Base-by-base conservation (phyloP, 352 stramenopile genomes). In the Globisporangium paroecandrum region DNA sequence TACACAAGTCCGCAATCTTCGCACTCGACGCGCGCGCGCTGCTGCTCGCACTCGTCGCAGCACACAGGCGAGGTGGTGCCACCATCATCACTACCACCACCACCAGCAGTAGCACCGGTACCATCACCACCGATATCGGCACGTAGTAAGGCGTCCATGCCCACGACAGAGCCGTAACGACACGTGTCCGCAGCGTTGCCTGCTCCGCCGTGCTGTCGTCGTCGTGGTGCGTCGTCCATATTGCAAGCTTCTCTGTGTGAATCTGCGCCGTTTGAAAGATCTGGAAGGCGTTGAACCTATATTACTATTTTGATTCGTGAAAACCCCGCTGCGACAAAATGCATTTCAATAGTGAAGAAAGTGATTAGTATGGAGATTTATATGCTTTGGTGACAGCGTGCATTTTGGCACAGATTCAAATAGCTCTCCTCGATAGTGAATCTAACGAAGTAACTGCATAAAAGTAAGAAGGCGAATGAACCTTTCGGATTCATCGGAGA, bases 11-110 rank as follows among this genome's bases (percentile, higher is more conserved):
- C 87, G 60, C 87, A 95, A 69, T 89, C 87, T 25, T 87, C 75
- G 62, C 87, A 95, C 13, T 77, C 74, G 65, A 91, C 67, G 43
- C 73, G 56, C 59, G 77, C 79, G 5, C 54, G 53, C 32, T 65
- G 66, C 12, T 82, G 68, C 64, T 95, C 85, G 72, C 87, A 95
- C 68, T 95, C 87, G 47, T 95, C 87, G 64, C 87, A 95, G 65
- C 58, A 8, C 55, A 78, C 27, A 25, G 64, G 32, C 27, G 49
- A 46, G 38, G 54, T 32, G 22, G n/a, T 55, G 22, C 34, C 56
- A 60, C 24, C 22, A 29, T 1, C 51, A 54, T 15, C 38, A 12
- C 1, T 12, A 20, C 29, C 0, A 27, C 13, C 13, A 43, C 24
- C 43, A 60, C 9, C 47, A 29, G 25, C 15, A n/a, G 25, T 6